Base-by-base conservation (phyloP, 148 eudicot species). In the Limonium bicolor region DNA sequence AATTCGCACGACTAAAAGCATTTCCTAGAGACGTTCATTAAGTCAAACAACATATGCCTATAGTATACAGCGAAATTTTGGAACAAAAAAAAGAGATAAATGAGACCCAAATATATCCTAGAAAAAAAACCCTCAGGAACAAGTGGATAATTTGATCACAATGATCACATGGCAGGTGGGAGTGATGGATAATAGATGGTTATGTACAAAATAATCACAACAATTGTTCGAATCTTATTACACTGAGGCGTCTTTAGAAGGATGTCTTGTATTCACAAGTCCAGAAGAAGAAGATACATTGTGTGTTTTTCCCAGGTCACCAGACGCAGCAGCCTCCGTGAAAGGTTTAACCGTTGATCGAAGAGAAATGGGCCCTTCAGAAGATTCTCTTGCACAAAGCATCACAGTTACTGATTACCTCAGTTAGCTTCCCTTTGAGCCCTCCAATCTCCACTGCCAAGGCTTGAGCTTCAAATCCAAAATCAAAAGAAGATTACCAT, bases 371-470 rank as follows among this genome's bases (percentile, higher is more conserved):
- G 99, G 93, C 39, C 95, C 95, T 26, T 75, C 75, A 4, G 66
- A 19, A 37, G 60, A 45, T 37, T 83, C 80, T 69, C 97, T 68
- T 49, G 56, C 69, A 62, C 97, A 88, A 51, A 22, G 87, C 67
- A 48, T 80, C 94, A 43, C 97, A 88, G 60, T 80, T 90, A 58
- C 84, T 80, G 22, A 80, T 75, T 36, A 90, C 95, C 64, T 90
- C 88, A 0, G 95, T 90, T 53, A 84, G 55, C 37, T 93, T 80
- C 40, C 93, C 95, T 70, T 84, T 90, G 43, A 90, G 70, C 45
- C 77, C 93, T 56, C 99, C 99, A 28, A 90, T 78, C 59, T 84
- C 94, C 42, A 88, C 94, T 71, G 83, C 68, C 71, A 88, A 58
- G 7, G 67, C 63, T 57, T 80, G 84, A 63, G 80, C 97, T 88